These are phyloP conservation scores for Zizania palustris DNA, from an alignment of 202 grass and related monocot genomes.

Conservation along the genomic window DNA sequence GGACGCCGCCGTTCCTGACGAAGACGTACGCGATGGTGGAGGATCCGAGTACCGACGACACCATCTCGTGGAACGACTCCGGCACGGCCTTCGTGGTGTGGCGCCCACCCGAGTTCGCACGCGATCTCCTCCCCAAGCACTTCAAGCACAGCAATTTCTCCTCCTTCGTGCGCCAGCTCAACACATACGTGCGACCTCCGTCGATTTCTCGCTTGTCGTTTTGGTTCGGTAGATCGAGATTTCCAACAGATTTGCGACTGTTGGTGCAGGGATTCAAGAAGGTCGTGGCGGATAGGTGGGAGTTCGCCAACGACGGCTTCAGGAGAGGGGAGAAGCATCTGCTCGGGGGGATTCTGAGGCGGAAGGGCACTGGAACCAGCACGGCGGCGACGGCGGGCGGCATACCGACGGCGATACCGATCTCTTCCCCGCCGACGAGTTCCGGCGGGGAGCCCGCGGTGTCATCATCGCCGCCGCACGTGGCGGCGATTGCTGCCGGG, in stretches of 20 bases:
- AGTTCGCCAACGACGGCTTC: slow-evolving; percentile 88
- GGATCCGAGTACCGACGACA: slow-evolving; percentile 56
- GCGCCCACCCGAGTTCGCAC: slow-evolving; percentile 72
- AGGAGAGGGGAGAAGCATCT: slow-evolving; percentile 64
- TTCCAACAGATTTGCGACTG: neutral
- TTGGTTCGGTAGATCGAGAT: slow-evolving; percentile 42
- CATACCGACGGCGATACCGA: slow-evolving; percentile 38
- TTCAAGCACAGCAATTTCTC: slow-evolving; percentile 92
- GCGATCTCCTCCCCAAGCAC: slow-evolving; percentile 72
- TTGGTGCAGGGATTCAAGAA: slow-evolving; percentile 76
- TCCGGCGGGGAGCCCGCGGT: slow-evolving; percentile 62
- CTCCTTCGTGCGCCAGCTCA: slow-evolving; percentile 87
- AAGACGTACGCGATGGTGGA: slow-evolving; percentile 83
- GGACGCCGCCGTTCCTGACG: slow-evolving; percentile 69
- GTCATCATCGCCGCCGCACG: slow-evolving; percentile 39
- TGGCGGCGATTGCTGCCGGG: neutral
- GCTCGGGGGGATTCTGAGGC: slow-evolving; percentile 67
- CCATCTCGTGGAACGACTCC: slow-evolving; percentile 70
- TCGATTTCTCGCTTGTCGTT: neutral
- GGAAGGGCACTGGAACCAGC: slow-evolving; percentile 41
- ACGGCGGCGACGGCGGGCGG: neutral
- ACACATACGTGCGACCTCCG: slow-evolving; percentile 64
- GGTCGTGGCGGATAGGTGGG: slow-evolving; percentile 71
- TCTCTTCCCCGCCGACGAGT: slow-evolving; percentile 47
- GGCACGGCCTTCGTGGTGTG: slow-evolving; percentile 69